Evolutionary conservation across 164 flowering plant genomes (phyloP), one percentile per base, ranked within the genome.

Genomic region (Sextonia rubra): DNA sequence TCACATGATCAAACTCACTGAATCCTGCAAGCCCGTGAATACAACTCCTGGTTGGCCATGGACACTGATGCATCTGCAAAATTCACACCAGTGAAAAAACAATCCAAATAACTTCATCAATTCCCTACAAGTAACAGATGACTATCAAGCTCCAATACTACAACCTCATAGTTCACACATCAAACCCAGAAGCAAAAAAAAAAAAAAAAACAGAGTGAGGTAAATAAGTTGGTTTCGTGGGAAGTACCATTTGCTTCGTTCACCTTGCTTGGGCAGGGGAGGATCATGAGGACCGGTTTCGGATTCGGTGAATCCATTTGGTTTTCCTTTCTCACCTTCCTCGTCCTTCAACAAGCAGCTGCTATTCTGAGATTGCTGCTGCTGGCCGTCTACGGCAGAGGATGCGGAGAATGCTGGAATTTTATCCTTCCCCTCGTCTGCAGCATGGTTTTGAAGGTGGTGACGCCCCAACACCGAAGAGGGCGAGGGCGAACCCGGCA

Each of bases 51-150:
- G 64, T 68, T 75, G 44, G 66, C 48, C 66, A 63, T 68, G 29
- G 77, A 27, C 24, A 49, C 66, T 26, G 70, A 75, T 71, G 60
- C 66, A 55, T 64, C 80, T 78, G 69, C 73, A 68, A 12, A 25
- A 58, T 55, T 26, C 26, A 27, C 55, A 70, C 49, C 15, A 12
- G 25, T 25, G 4, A 60, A 20, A 62, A 29, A 62, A 8, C n/a
- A 52, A 64, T 18, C 30, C 18, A 29, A 64, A 64, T 29, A 64
- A 64, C 27, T 20, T 4, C n/a, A 64, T 27, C 26, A 4, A 20
- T 64, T n/a, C 18, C 44, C 47, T 27, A 30, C 37, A 29, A 64
- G 44, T 27, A 64, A 64, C 9, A 17, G 29, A 64, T 9, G 1
- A 29, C 2, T 29, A 64, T 29, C 30, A 27, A 27, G 27, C 4